A percentile compares a stretch with the other conserved stretches of the same genome.
These are phyloP conservation scores for Vinca major DNA, from an alignment of 305 asterid genomes.

Conservation along the genomic window DNA sequence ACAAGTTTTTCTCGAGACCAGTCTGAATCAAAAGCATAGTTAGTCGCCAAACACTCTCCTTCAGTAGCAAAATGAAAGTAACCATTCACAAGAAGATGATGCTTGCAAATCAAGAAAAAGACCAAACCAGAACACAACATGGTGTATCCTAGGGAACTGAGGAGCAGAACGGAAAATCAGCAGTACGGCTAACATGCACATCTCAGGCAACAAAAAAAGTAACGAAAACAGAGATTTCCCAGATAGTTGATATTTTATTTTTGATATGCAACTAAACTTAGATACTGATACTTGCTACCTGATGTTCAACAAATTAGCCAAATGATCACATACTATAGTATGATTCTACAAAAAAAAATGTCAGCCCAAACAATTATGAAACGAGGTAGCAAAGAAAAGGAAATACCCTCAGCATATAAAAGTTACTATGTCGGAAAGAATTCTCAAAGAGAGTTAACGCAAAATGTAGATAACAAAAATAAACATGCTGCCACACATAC, in stretches of 20 bases:
- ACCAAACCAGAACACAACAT: too few species aligned
- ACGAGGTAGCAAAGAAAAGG: background rate
- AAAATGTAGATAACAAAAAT: background rate
- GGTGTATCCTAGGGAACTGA: too few species aligned
- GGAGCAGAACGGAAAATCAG: too few species aligned
- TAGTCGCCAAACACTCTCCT: background rate
- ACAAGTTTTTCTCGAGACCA: constrained; percentile 86
- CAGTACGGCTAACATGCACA: background rate
- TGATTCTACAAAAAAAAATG: background rate
- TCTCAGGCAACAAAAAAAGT: background rate
- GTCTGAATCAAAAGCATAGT: constrained; percentile 35
- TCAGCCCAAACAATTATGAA: background rate
- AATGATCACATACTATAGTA: background rate
- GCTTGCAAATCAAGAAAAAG: background rate
- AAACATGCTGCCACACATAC: background rate
- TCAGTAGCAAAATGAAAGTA: background rate
- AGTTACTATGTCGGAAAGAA: too few species aligned
- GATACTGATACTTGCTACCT: background rate
- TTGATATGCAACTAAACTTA: background rate
- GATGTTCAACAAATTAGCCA: background rate
- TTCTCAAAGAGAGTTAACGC: background rate
- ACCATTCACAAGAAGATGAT: background rate
- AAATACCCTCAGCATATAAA: background rate
- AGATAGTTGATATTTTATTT: background rate
- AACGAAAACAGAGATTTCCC: background rate